A percentile compares a stretch with the other conserved stretches of the same genome.
Conservation (phyloP, 1,139 yeast genomes). For the Spathaspora sp. region DNA sequence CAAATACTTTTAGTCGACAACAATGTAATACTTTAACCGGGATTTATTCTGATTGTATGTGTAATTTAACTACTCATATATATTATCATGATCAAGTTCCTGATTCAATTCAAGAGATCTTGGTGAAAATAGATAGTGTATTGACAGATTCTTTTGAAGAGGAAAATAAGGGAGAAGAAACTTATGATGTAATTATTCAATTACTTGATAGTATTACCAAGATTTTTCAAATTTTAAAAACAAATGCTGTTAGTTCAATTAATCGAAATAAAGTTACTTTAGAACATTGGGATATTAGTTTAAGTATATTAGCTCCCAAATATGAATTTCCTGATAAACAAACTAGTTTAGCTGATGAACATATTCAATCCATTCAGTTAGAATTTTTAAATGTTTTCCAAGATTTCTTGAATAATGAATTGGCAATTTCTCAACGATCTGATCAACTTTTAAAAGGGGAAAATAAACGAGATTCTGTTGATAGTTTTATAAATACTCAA, state of each 20-base stretch:
- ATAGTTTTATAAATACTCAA: slow-evolving; percentile 6
- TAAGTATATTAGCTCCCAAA: slow-evolving; percentile 34
- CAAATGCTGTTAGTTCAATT: slow-evolving; percentile 30
- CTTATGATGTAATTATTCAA: slow-evolving; percentile 26
- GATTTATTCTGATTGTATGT: slow-evolving; percentile 49
- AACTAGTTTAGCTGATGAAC: slow-evolving; percentile 20
- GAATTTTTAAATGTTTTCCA: slow-evolving; percentile 35
- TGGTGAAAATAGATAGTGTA: slow-evolving; percentile 38
- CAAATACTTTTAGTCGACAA: slow-evolving; percentile 19
- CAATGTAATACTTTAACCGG: slow-evolving; percentile 27
- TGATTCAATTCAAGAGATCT: slow-evolving; percentile 66
- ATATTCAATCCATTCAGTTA: slow-evolving; percentile 31
- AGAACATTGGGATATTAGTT: slow-evolving; percentile 45
- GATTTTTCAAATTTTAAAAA: slow-evolving; percentile 32
- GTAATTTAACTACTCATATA: slow-evolving; percentile 66
- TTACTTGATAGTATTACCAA: slow-evolving; percentile 33
- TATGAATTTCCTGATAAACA: slow-evolving; percentile 17
- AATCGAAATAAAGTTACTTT: slow-evolving; percentile 41
- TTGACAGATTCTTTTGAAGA: slow-evolving; percentile 23
- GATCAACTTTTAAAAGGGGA: neutral
- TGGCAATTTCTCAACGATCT: slow-evolving; percentile 14
- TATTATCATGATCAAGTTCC: slow-evolving; percentile 78
- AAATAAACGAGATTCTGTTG: slow-evolving; percentile 5
- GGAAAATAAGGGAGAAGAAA: slow-evolving; percentile 15
- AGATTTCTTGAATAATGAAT: slow-evolving; percentile 35